Conservation (phyloP, 148 eudicot genomes). For the Amaranthus cruentus region DNA sequence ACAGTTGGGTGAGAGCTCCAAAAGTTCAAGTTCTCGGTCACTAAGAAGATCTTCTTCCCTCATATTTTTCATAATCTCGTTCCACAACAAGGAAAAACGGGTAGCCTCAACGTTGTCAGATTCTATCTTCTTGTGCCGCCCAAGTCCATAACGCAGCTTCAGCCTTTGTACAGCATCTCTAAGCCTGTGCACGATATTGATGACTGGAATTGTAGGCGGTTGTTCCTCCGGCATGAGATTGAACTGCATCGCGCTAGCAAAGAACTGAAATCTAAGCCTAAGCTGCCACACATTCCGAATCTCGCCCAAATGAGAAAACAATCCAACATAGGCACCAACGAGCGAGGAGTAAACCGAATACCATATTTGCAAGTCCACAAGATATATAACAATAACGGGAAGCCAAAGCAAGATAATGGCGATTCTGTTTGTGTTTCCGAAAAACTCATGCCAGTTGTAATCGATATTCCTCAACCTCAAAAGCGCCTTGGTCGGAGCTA, state of each 20-base stretch:
- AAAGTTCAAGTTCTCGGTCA: conserved; percentile 69
- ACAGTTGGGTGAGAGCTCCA: conserved; percentile 77
- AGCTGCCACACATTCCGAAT: conserved; percentile 77
- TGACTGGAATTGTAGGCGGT: conserved; percentile 30
- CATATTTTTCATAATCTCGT: conserved; percentile 65
- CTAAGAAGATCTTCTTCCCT: conserved; percentile 92
- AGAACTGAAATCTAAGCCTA: conserved; percentile 92
- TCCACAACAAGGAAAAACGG: conserved; percentile 85
- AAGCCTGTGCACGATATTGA: conserved; percentile 53
- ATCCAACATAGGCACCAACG: conserved; percentile 58
- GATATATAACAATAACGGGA: conserved; percentile 72
- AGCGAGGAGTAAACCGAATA: conserved; percentile 63
- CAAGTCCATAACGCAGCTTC: conserved; percentile 81
- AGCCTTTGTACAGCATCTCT: conserved; percentile 64
- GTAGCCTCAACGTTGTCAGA: conserved; percentile 82
- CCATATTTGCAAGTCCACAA: conserved; percentile 90
- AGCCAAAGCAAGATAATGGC: conserved; percentile 67
- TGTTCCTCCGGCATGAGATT: conserved; percentile 77
- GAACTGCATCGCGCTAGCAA: conserved; percentile 90
- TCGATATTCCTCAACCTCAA: conserved; percentile 28
- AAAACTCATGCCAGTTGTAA: conserved; percentile 81
- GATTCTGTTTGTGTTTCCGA: conserved; percentile 52
- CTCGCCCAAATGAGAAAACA: conserved; percentile 89
- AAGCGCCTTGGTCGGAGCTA: conserved; percentile 61
- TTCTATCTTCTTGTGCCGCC: conserved; percentile 70